Conservation (phyloP, 108 stramenopile genomes). For the Hondaea fermentalgiana region DNA sequence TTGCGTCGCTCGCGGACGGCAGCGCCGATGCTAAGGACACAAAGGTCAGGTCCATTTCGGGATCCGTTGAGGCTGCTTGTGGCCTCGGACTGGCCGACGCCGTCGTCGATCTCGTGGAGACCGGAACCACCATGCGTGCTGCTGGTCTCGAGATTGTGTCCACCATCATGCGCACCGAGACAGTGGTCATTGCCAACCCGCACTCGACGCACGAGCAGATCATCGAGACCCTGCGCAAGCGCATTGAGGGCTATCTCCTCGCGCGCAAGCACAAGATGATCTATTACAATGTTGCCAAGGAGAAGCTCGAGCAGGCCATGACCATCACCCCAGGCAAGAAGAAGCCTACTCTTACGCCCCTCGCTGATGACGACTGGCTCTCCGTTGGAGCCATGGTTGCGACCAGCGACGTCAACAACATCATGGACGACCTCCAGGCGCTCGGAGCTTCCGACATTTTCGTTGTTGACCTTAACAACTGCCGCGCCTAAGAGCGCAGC, state of each 20-base stretch:
- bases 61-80: conserved; percentile 92
- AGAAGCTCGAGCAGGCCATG: conserved; percentile 57
- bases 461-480: conserved; percentile 71
- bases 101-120: conserved; percentile 92
- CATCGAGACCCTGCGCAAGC: conserved; percentile 68
- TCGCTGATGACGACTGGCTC: conserved; percentile 66
- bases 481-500: conserved; percentile 38
- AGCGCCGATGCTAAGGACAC: conserved; percentile 57
- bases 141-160: conserved; percentile 86
- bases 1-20: conserved; percentile 62
- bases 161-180: conserved; percentile 67
- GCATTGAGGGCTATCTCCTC: conserved; percentile 88
- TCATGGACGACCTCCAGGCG: conserved; percentile 83
- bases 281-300: conserved; percentile 72
- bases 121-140: conserved; percentile 96
- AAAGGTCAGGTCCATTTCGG: conserved; percentile 75
- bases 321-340: conserved; percentile 87
- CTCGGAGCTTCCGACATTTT: conserved; percentile 89
- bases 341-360: conserved; percentile 77
- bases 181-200: conserved; percentile 61
- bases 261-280: conserved; percentile 88
- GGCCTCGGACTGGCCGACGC: conserved; percentile 90
- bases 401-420: conserved; percentile 64
- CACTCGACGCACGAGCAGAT: conserved; percentile 68
- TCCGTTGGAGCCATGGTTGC: conserved; percentile 73